Evolutionary conservation across 352 stramenopile species (phyloP), one percentile per base, ranked within the genome.

Genomic region (Phytophthora pisi): DNA sequence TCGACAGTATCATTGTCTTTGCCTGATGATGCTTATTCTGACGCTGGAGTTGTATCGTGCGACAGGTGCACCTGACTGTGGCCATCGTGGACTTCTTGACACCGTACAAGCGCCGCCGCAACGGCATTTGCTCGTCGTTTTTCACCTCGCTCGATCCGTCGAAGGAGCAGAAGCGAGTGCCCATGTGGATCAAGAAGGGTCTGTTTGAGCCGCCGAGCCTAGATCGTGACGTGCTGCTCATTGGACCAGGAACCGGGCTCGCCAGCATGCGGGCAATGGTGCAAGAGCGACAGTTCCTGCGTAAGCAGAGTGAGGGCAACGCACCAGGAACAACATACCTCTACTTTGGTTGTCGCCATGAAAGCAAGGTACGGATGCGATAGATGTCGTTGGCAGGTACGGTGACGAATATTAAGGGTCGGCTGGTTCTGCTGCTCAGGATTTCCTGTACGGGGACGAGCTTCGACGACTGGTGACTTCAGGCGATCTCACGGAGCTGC

Each of bases 71-170:
- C 56, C 70, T 96, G 55, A 92, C 86, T 0, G 88, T 98, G 42
- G 92, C 92, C 4, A 82, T 98, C 31, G 90, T 98, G 0, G 78
- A 95, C 45, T 98, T 96, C 66, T 65, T 92, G 20, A 98, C 93
- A 18, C 91, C 86, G 5, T 97, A 97, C 77, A 97, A 97, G 57
- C 79, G 94, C 10, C 75, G 81, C 28, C 89, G 89, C 20, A 62
- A 56, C 3, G 95, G 95, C 13, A 83, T 98, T 51, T 96, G 90
- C 67, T 96, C 91, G 0, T 74, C 78, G 2, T 98, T 86, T 51
- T 85, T 98, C 40, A 53, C 78, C 38, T 79, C 74, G 3, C 61
- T 98, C 4, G 57, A 82, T 40, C 74, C 79, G 15, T 71, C 61
- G 1, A 80, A 78, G 20, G 61, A 75, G 15, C 51, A 75, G 26